Base-by-base conservation (phyloP, 2,329 filamentous ascomycete genomes). In the Penicillium oxalicum region DNA sequence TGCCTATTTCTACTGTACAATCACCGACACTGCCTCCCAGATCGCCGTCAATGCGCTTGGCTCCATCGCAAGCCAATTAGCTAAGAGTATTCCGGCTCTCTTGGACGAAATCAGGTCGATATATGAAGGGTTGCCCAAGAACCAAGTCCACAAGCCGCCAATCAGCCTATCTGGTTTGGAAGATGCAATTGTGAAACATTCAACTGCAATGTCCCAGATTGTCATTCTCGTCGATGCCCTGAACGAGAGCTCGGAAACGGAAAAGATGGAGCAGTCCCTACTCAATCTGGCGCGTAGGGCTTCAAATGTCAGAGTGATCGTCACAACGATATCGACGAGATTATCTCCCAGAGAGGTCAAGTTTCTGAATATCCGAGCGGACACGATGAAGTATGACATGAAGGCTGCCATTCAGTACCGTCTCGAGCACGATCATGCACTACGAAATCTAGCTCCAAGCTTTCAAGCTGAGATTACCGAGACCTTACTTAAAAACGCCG, bases 1-100 rank as follows among this genome's bases (percentile, higher is more conserved):
- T 25, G 54, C 53, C 4, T 58, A 58, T 33, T 58, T 58, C 34
- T 58, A 58, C 18, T 57, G 55, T 35, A 50, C 56, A 11, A 52
- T 57, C 18, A 43, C 49, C 35, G 44, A 57, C 13, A 42, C 51
- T 12, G 53, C 48, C 9, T 57, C 56, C 25, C 55, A 57, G 28
- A 27, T 32, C 7, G 41, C 47, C 8, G 39, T 39, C 9, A 56
- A 57, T 37, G 41, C 56, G 3, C 38, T 58, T 3, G 56, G 55
- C 39, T 58, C 56, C 8, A 25, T 58, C 12, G 54, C 56, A 12
- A 51, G 47, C n/a, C 56, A 58, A 28, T 43, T 58, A 0, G 52
- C 56, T 4, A 39, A 39, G 4, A 43, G 43, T 5, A 25, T 48
- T 1, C 45, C 47, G 7, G 52, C 46, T 1, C 54, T 57, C 9